phyloP scores from a whole-genome alignment of 306 rosid species.

The Medicago lupulina region DNA sequence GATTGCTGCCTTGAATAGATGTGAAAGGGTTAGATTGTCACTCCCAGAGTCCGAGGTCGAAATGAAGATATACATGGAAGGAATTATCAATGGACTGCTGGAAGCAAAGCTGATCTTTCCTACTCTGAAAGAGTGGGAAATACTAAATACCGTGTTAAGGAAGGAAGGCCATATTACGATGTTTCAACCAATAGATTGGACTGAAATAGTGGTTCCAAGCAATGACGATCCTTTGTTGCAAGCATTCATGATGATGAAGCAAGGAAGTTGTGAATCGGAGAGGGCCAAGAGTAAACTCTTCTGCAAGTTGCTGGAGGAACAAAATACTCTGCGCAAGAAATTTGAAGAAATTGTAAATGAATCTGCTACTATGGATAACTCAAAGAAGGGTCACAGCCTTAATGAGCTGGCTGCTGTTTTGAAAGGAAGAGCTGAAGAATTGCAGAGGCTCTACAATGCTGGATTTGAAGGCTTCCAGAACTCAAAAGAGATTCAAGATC shows the following conservation, averaged over 20 bases:
- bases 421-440: background rate
- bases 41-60: background rate
- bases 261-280: background rate
- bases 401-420: background rate
- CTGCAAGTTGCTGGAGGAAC: background rate
- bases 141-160: no score
- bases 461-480: background rate
- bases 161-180: no score
- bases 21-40: background rate
- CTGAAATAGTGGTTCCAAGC: background rate
- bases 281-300: background rate
- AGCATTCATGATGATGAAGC: background rate
- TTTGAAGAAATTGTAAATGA: background rate
- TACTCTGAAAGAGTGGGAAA: background rate
- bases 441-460: background rate
- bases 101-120: conserved; percentile 28
- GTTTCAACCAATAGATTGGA: no score
- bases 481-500: background rate
- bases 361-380: background rate
- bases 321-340: background rate
- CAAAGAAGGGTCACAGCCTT: background rate
- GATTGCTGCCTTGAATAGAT: background rate
- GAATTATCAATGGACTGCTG: conserved; percentile 2
- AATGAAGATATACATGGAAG: conserved; percentile 1
- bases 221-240: background rate